phyloP scores from a whole-genome alignment of 495 filamentous ascomycete species.

The Jackrogersella minutella region DNA sequence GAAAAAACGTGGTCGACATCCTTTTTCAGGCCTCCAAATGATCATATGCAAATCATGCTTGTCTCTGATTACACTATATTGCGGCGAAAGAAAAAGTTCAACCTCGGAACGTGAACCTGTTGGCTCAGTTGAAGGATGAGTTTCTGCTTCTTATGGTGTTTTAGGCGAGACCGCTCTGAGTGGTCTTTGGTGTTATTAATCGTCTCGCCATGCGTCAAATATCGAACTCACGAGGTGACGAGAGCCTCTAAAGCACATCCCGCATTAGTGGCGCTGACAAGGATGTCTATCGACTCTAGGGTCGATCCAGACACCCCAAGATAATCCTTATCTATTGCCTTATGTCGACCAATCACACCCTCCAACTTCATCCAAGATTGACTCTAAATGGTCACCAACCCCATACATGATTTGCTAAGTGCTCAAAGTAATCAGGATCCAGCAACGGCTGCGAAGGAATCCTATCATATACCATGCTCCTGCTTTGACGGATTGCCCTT shows the following conservation, averaged over 20 bases:
- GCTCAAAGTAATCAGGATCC: constrained; percentile 32
- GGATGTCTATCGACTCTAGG: constrained; percentile 26
- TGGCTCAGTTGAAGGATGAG: neutral
- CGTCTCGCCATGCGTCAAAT: constrained; percentile 19
- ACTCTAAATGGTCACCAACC: constrained; percentile 34
- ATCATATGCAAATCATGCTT: neutral
- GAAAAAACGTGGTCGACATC: constrained; percentile 7
- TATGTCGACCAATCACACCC: constrained; percentile 29
- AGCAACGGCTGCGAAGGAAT: constrained; percentile 9
- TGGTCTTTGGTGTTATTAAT: constrained; percentile 22
- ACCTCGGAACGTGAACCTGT: neutral
- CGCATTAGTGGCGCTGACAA: constrained; percentile 30
- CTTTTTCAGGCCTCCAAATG: constrained; percentile 13
- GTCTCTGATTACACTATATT: constrained; percentile 2
- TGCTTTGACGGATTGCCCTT: constrained; percentile 7
- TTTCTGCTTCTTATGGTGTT: constrained; percentile 4
- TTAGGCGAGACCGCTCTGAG: constrained; percentile 13
- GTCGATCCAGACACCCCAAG: constrained; percentile 30
- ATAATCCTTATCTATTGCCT: constrained; percentile 40
- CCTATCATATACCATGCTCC: constrained; percentile 32
- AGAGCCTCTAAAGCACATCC: constrained; percentile 34
- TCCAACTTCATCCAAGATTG: constrained; percentile 20
- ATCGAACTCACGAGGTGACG: constrained; percentile 23
- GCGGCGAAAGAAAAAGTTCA: neutral
- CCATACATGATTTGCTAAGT: constrained; percentile 39